phyloP scores from a whole-genome alignment of 257 asterid genomes.

The Jaltomata sinuosa region DNA sequence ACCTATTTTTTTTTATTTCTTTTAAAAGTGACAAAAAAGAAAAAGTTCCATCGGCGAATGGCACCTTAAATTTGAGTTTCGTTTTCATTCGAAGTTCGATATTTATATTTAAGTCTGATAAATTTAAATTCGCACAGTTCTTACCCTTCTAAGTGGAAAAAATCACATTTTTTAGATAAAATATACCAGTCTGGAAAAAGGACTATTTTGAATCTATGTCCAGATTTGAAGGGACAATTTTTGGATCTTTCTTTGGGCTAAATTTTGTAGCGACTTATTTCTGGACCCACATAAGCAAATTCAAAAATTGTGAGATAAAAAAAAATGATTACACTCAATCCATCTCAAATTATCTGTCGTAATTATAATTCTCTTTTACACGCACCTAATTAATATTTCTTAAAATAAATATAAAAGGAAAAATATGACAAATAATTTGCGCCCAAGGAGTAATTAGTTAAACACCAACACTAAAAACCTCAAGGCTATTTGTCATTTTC shows the following conservation, averaged over 20 bases:
- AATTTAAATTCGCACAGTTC: no score
- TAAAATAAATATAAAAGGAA: no score
- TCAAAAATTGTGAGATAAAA: background rate
- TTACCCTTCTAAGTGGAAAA: background rate
- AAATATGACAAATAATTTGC: no score
- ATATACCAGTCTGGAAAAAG: background rate
- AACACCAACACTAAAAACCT: background rate
- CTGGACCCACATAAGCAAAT: background rate
- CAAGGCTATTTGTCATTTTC: background rate
- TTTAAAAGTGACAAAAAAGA: no score
- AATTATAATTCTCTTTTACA: no score
- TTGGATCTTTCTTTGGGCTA: background rate
- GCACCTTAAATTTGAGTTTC: no score
- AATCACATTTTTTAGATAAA: background rate
- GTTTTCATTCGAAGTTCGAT: no score
- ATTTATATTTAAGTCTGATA: no score
- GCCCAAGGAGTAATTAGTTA: background rate
- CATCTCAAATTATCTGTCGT: no score
- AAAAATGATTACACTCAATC: background rate
- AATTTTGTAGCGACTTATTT: background rate
- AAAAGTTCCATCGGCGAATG: no score
- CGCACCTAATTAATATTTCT: no score
- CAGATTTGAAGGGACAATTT: background rate
- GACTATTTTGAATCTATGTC: background rate
- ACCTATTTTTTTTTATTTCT: no score